These are phyloP conservation scores for Alternaria sp. DNA, from an alignment of 2,329 filamentous ascomycete genomes.

Conservation along the genomic window DNA sequence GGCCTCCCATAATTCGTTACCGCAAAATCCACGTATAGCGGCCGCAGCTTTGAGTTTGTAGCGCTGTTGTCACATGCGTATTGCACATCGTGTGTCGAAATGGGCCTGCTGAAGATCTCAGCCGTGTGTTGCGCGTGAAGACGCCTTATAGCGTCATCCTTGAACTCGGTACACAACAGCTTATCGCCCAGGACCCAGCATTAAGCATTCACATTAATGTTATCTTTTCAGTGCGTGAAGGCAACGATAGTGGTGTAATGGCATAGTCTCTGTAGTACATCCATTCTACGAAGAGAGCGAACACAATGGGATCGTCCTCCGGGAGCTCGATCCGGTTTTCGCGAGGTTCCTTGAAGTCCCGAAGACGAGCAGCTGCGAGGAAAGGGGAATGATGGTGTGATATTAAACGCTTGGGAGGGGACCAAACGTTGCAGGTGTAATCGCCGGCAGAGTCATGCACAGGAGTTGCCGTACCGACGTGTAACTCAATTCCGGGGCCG, in stretches of 20 bases:
- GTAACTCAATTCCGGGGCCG: slow-evolving; percentile 16
- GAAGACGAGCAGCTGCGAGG: slow-evolving; percentile 18
- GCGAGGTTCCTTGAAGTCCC: slow-evolving; percentile 23
- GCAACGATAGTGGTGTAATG: background rate
- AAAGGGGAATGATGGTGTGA: slow-evolving; percentile 24
- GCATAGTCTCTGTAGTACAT: slow-evolving; percentile 26
- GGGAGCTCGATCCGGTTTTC: slow-evolving; percentile 22
- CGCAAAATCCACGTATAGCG: slow-evolving; percentile 14
- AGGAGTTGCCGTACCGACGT: slow-evolving; percentile 11
- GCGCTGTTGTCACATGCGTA: slow-evolving; percentile 18
- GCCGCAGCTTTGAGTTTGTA: slow-evolving; percentile 15
- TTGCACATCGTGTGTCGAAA: slow-evolving; percentile 16
- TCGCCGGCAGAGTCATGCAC: background rate
- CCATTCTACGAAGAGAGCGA: slow-evolving; percentile 28
- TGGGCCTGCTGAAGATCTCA: slow-evolving; percentile 39
- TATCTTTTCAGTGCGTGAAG: background rate
- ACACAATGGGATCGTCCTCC: slow-evolving; percentile 21
- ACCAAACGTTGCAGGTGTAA: slow-evolving; percentile 10
- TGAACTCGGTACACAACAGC: slow-evolving; percentile 21
- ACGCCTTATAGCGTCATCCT: slow-evolving; percentile 24
- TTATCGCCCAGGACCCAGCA: slow-evolving; percentile 27
- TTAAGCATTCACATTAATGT: slow-evolving; percentile 13
- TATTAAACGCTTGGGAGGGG: slow-evolving; percentile 22
- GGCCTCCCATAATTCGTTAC: background rate
- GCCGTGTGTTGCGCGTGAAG: slow-evolving; percentile 13